These are phyloP conservation scores for Podila minutissima DNA, from an alignment of 192 early-diverging fungal species.

Conservation along the genomic window DNA sequence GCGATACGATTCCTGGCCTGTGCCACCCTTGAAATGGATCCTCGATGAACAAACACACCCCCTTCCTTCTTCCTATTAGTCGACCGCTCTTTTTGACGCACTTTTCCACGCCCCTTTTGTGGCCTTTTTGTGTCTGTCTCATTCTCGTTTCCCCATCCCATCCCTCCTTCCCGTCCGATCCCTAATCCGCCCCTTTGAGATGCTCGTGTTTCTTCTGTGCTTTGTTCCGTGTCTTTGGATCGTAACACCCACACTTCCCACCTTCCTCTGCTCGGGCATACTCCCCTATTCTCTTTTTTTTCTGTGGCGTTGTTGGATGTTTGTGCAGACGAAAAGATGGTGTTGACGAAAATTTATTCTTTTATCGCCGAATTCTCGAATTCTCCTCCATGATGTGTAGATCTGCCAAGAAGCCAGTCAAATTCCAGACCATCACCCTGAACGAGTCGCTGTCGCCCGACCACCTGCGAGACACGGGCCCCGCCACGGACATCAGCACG, in stretches of 20 bases:
- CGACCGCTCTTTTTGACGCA: too few relatives aligned
- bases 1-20: background rate
- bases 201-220: too few relatives aligned
- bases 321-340: too few relatives aligned
- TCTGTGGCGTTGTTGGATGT: background rate
- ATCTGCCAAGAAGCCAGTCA: conserved; percentile 12
- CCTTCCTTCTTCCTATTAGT: too few relatives aligned
- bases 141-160: too few relatives aligned
- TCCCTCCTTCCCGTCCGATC: too few relatives aligned
- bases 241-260: too few relatives aligned
- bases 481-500: background rate
- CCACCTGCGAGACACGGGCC: conserved; percentile 8
- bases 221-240: too few relatives aligned
- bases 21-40: background rate
- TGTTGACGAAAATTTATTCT: background rate
- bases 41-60: too few relatives aligned
- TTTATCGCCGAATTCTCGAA: background rate
- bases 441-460: conserved; percentile 31
- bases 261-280: background rate
- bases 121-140: too few relatives aligned
- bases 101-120: too few relatives aligned
- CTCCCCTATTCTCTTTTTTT: background rate
- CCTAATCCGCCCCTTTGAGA: too few relatives aligned
- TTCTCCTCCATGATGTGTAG: conserved; percentile 2
- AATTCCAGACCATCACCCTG: conserved; percentile 37